Base-by-base conservation (phyloP, 495 filamentous ascomycete species). In the Daldinia childiae region DNA sequence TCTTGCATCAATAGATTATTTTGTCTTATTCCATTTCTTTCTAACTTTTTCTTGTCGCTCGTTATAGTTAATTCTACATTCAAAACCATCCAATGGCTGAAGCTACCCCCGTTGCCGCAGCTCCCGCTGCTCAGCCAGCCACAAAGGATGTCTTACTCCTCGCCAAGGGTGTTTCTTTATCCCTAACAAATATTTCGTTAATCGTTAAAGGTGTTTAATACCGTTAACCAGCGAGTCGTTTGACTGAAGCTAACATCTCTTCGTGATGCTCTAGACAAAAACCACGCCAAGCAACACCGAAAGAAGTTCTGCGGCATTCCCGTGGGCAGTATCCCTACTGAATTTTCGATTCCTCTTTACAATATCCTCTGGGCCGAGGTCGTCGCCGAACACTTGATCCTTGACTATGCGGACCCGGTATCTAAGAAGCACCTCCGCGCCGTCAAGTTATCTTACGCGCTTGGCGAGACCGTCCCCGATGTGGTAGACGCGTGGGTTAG, bases 321-420 rank as follows among this genome's bases (percentile, higher is more conserved):
- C 50, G 48, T 83, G 80, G 52, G 62, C 6, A 43, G 39, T 21
- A 29, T 32, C 1, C 29, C 74, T 36, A 9, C 52, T 54, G 68
- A 71, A 61, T 55, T 70, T 21, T 66, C 70, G 45, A 91, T 98
- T 14, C 89, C 91, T 0, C 89, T 94, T 61, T 93, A 91, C 80
- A 91, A 97, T 76, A 80, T 99, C 43, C 89, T 99, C 34, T 96
- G 92, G 87, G 93, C 91, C 21, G 88, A 93, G 67, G 60, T 83
- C 29, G 76, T 87, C 59, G 83, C 50, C 4, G 64, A 78, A 78
- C 24, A 80, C 84, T 78, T 99, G 24, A 85, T 84, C 12, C 90
- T 99, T 71, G 88, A 90, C 56, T 97, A 92, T 78, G 94, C 93
- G 9, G 78, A 84, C 26, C 80, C 64, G 5, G 75, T 76, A 3